phyloP scores from a whole-genome alignment of 805 yeast genomes.

The Cyberlindnera suaveolens region DNA sequence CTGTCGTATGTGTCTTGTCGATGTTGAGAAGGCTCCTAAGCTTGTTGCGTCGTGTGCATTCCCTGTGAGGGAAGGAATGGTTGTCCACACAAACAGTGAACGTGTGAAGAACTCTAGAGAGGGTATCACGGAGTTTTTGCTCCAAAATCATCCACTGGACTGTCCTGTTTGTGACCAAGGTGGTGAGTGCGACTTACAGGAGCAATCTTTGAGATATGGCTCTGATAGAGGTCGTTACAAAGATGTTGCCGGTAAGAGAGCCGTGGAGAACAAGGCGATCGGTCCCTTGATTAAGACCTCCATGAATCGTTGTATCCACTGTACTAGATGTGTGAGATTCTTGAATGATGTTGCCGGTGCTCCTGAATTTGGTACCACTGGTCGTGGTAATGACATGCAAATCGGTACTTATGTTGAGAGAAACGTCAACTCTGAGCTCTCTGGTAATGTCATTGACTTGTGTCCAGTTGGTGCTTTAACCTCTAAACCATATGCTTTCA shows the following conservation, averaged over 20 bases:
- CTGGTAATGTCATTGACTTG: constrained; percentile 81
- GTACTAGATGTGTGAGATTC: constrained; percentile 87
- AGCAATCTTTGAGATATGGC: constrained; percentile 78
- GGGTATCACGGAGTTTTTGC: constrained; percentile 83
- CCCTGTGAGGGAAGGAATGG: constrained; percentile 91
- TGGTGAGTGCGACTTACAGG: constrained; percentile 91
- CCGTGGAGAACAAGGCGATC: constrained; percentile 84
- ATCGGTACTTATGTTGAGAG: constrained; percentile 85
- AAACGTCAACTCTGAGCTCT: constrained; percentile 76
- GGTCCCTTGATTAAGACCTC: constrained; percentile 87
- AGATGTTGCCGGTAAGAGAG: constrained; percentile 80
- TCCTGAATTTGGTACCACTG: constrained; percentile 82
- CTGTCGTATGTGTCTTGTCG: constrained; percentile 90
- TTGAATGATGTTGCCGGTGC: constrained; percentile 91
- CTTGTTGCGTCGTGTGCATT: constrained; percentile 87
- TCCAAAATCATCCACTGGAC: constrained; percentile 86
- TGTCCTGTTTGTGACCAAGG: constrained; percentile 94
- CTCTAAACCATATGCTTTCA: constrained; percentile 86
- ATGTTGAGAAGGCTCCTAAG: constrained; percentile 83
- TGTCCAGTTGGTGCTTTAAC: constrained; percentile 94
- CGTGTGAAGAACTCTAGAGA: constrained; percentile 79
- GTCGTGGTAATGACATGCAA: constrained; percentile 90
- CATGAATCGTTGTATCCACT: constrained; percentile 89
- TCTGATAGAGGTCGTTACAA: constrained; percentile 80
- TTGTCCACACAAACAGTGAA: constrained; percentile 71